Evolutionary conservation across 2,329 filamentous ascomycete genomes (phyloP).

Genomic region (Graphilbum ipis-grandicollis): DNA sequence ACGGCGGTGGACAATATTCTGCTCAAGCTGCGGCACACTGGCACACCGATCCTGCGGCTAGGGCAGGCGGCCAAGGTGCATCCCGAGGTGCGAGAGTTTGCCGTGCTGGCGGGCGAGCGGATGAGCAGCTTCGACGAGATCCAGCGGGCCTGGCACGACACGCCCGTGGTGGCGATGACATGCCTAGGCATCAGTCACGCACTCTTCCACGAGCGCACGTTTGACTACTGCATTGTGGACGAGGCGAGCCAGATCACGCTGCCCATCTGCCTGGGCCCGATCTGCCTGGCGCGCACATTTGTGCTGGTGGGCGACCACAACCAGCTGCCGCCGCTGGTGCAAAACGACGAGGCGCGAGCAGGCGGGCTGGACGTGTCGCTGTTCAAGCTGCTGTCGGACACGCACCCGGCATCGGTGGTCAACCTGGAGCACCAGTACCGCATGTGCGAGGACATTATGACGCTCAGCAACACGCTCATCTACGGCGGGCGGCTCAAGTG

Average conservation of each 20-base stretch:
- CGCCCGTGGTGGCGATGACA: slow-evolving; percentile 83
- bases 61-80: slow-evolving; percentile 77
- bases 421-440: slow-evolving; percentile 93
- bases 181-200: slow-evolving; percentile 84
- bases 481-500: slow-evolving; percentile 85
- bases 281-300: slow-evolving; percentile 82
- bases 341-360: slow-evolving; percentile 71
- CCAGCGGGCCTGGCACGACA: slow-evolving; percentile 65
- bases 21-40: slow-evolving; percentile 56
- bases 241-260: slow-evolving; percentile 96
- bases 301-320: slow-evolving; percentile 94
- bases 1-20: slow-evolving; percentile 97
- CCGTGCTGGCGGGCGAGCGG: slow-evolving; percentile 55
- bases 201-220: slow-evolving; percentile 73
- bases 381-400: slow-evolving; percentile 84
- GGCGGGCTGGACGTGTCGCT: slow-evolving; percentile 84
- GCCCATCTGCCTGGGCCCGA: slow-evolving; percentile 84
- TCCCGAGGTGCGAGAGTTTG: slow-evolving; percentile 72
- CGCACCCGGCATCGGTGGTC: slow-evolving; percentile 72
- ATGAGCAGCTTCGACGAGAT: slow-evolving; percentile 71
- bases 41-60: slow-evolving; percentile 63
- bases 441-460: slow-evolving; percentile 97
- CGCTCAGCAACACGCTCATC: slow-evolving; percentile 79
- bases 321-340: slow-evolving; percentile 83
- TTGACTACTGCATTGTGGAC: slow-evolving; percentile 97